Evolutionary conservation across 1,139 yeast genomes (phyloP), one percentile per base, ranked within the genome.

Genomic region (Yamadazyma dushanensis): DNA sequence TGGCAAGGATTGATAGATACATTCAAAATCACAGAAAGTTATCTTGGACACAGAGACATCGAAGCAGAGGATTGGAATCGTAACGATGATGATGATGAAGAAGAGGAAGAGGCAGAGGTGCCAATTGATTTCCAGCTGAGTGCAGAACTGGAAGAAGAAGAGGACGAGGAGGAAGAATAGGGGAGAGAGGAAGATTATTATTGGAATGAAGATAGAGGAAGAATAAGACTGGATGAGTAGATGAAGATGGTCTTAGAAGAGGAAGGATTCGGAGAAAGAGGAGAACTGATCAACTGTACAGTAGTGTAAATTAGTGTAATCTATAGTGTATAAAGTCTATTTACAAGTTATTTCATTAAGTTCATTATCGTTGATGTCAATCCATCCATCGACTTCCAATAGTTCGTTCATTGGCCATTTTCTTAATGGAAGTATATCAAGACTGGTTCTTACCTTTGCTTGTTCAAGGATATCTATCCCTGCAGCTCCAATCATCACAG

Each of bases 401-500:
- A 83, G 53, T 10, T 75, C 68, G 35, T 69, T 57, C 44, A 84
- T 54, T 1, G 95, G 90, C 96, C 96, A 87, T 57, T 78, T 84
- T 30, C 88, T 66, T 2, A 78, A 63, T 1, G 94, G 90, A 8
- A 70, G 53, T 5, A 80, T 73, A 11, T 62, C 64, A 28, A 83
- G 53, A 20, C 71, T 75, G 0, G 87, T 75, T 14, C 69, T 66
- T 19, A 72, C 39, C 3, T 69, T 50, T 22, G 68, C 65, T 9
- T 57, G 53, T 54, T 89, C 96, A 54, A 67, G 83, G 11, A 89
- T 65, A 53, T 90, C 96, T 9, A 90, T 85, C 0, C 97, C 98
- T 0, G 97, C 96, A 78, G 95, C 86, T 0, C 97, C 98, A 37
- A 92, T 92, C 99, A 92, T 92, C 2, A 89, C 76, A 0, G 97